A percentile compares a stretch with the other conserved stretches of the same genome.
These are phyloP conservation scores for Pleurotus citrinopileatus DNA, from an alignment of 768 basidiomycete genomes.

Conservation along the genomic window DNA sequence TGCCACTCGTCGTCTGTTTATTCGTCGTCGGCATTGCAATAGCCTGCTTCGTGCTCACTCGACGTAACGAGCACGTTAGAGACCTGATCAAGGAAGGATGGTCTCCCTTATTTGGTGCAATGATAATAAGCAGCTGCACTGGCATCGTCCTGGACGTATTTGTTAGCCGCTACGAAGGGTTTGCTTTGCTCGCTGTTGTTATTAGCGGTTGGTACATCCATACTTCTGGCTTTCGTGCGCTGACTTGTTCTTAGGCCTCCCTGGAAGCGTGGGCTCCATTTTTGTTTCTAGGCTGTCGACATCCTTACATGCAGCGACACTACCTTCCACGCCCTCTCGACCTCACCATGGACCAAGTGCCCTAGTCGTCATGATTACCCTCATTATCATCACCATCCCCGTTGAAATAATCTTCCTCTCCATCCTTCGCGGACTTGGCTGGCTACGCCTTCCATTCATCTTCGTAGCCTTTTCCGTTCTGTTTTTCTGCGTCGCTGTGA, in stretches of 20 bases:
- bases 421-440: conserved; percentile 64
- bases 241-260: conserved; percentile 52
- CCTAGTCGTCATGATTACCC: conserved; percentile 59
- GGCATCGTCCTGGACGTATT: conserved; percentile 92
- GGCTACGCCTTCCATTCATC: conserved; percentile 69
- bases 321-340: conserved; percentile 17
- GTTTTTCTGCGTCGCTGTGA: conserved; percentile 73
- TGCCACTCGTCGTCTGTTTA: conserved; percentile 57
- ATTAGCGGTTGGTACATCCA: conserved; percentile 63
- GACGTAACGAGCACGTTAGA: conserved; percentile 65
- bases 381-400: conserved; percentile 76
- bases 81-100: conserved; percentile 83
- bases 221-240: not conserved
- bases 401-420: conserved; percentile 74
- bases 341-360: conserved; percentile 34
- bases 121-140: conserved; percentile 83
- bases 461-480: conserved; percentile 67
- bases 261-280: conserved; percentile 88
- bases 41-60: conserved; percentile 51
- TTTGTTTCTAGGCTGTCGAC: conserved; percentile 91
- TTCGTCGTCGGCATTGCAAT: conserved; percentile 44
- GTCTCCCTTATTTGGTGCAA: conserved; percentile 87
- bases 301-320: conserved; percentile 67
- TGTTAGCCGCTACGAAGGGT: conserved; percentile 84
- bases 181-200: conserved; percentile 82